phyloP scores from a whole-genome alignment of 441 rosid genomes.

The Pelargonium australe region DNA sequence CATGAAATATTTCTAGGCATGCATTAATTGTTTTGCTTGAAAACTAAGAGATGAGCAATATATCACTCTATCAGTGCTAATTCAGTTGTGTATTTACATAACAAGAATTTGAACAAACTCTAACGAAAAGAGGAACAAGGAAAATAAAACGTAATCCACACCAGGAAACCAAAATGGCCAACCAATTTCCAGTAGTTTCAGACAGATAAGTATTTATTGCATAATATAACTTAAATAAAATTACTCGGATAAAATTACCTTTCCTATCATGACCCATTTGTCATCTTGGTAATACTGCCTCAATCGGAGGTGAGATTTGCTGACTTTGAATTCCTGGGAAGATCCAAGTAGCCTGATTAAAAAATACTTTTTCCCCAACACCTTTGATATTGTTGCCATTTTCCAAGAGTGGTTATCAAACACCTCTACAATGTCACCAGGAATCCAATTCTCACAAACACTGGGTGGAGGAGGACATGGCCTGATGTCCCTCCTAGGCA shows the following conservation, averaged over 20 bases:
- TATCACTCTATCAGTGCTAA: neutral
- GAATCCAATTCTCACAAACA: slow-evolving; percentile 41
- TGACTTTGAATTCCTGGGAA: slow-evolving; percentile 44
- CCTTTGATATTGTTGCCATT: slow-evolving; percentile 54
- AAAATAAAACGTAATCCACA: neutral
- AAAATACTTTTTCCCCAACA: slow-evolving; percentile 33
- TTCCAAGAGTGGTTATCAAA: slow-evolving; percentile 58
- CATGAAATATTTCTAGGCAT: neutral
- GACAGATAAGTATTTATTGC: neutral
- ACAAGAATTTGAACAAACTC: neutral
- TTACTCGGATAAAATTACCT: slow-evolving; percentile 39
- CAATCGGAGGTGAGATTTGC: slow-evolving; percentile 40
- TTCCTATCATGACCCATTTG: slow-evolving; percentile 57
- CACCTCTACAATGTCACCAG: slow-evolving; percentile 80
- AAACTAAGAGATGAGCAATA: slow-evolving; percentile 1
- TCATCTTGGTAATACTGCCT: slow-evolving; percentile 71
- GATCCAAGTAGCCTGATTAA: slow-evolving; percentile 64
- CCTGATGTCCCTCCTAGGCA: slow-evolving; percentile 53
- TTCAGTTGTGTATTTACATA: neutral
- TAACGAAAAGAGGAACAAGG: neutral
- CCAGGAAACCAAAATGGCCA: neutral
- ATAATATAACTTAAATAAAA: neutral
- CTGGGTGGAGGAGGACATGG: slow-evolving; percentile 50
- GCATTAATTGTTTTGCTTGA: neutral
- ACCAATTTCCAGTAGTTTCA: neutral